Percentiles rank a stretch among this genome's conserved stretches.
Conservation (phyloP, 257 asterid species). For the Ilex asprella region DNA sequence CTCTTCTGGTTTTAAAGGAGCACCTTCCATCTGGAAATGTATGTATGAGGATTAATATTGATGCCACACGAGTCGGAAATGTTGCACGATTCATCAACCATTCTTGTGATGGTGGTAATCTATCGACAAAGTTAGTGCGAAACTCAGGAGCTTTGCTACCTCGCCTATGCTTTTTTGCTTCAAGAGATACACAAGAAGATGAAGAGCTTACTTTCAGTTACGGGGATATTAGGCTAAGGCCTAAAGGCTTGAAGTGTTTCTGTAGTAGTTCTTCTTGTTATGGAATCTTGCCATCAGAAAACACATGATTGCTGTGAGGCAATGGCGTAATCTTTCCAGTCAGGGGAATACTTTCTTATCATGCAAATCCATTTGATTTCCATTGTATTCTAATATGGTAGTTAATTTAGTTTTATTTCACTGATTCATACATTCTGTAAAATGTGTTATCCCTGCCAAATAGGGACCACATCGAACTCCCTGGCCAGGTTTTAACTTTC, state of each 20-base stretch:
- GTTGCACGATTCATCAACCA: conserved; percentile 84
- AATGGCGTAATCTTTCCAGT: no score
- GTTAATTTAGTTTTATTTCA: no score
- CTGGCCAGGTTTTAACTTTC: no score
- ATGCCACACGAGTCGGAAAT: conserved; percentile 74
- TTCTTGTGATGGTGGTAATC: conserved; percentile 91
- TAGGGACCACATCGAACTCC: no score
- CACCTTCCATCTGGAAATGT: conserved; percentile 65
- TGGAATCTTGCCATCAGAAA: conserved; percentile 74
- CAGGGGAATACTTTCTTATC: no score
- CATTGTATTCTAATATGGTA: no score
- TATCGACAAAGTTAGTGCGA: conserved; percentile 47
- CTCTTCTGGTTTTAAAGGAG: conserved; percentile 80
- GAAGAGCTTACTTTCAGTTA: conserved; percentile 84
- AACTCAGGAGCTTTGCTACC: conserved; percentile 81
- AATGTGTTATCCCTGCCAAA: no score
- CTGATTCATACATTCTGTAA: no score
- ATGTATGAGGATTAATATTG: conserved; percentile 79
- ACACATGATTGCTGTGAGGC: conserved; percentile 32
- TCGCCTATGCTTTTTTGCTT: conserved; percentile 74
- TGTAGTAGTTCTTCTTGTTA: conserved; percentile 58
- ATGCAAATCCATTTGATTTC: no score
- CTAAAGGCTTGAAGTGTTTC: conserved; percentile 50
- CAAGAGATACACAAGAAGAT: conserved; percentile 44
- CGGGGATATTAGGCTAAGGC: conserved; percentile 48